Base-by-base conservation (phyloP, 2,329 filamentous ascomycete species). In the Aureobasidium lini region DNA sequence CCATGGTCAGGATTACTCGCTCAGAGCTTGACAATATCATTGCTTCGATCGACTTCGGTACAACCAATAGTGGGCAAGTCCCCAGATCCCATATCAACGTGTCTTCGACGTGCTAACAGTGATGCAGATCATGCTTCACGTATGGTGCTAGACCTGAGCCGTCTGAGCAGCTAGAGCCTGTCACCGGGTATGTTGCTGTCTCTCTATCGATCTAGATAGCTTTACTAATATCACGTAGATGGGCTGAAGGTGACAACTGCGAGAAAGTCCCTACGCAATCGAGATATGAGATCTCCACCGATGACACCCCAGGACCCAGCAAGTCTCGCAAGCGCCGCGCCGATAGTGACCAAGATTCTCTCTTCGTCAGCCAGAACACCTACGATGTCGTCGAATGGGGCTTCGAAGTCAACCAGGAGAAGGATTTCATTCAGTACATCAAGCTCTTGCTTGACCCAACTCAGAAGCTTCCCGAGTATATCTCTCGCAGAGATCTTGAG, bases 371-470 rank as follows among this genome's bases (percentile, higher is more conserved):
- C 1, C 8, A 47, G 47, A 60, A 15, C 31, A 61, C 16, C 1
- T 31, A 66, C 63, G 64, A 63, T 64, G 62, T 62, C 8, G 72
- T 77, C 56, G 87, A 86, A 82, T 93, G 89, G 89, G 89, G 89
- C 0, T 92, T 91, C 71, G 87, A 7, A 16, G 50, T 11, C 8
- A n/a, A 11, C 9, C 8, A 43, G 10, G 39, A 54, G 11, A 43
- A 54, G 28, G 50, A 34, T 3, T 15, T 1, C 91, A 71, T 89
- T 91, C 78, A 86, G 84, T 66, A 87, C 70, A 90, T 93, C 77
- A 93, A 93, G 77, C 81, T 93, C 29, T 91, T 92, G 68, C 84
- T 93, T 39, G 89, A 93, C 71, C 84, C 87, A 28, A 85, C 86
- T 43, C 89, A 92, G 72, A 89, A 89, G 72, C 79, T 93, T 23